phyloP scores from a whole-genome alignment of 2,329 filamentous ascomycete genomes.

The Aspergillus unguis region DNA sequence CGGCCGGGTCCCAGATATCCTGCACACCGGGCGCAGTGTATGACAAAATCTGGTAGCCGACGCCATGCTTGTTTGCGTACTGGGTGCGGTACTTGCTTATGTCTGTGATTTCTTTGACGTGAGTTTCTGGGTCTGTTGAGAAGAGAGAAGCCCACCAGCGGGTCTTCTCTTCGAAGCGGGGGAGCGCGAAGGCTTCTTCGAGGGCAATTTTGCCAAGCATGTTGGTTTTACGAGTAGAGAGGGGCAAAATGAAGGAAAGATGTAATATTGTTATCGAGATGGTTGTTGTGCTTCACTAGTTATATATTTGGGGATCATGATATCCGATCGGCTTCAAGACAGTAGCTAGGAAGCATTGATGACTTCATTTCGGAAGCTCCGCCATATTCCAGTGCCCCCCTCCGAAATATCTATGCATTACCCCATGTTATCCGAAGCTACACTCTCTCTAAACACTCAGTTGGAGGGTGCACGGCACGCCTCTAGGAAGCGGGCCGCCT shows the following conservation, averaged over 20 bases:
- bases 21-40: constrained; percentile 51
- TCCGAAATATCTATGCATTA: too few relatives aligned
- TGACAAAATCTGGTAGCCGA: constrained; percentile 48
- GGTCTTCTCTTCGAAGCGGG: constrained; percentile 57
- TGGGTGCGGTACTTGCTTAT: constrained; percentile 44
- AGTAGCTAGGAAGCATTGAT: not conserved
- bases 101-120: constrained; percentile 55
- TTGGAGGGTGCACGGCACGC: too few relatives aligned
- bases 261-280: too few relatives aligned
- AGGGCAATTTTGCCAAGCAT: constrained; percentile 62
- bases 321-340: not conserved
- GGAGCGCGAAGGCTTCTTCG: constrained; percentile 61
- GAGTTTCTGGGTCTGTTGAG: constrained; percentile 57
- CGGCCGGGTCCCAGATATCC: constrained; percentile 44
- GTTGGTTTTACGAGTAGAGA: not conserved
- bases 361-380: not conserved
- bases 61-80: constrained; percentile 45
- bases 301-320: not conserved
- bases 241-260: not conserved
- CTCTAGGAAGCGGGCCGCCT: too few relatives aligned
- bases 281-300: not conserved
- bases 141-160: constrained; percentile 62
- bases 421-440: too few relatives aligned
- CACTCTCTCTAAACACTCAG: too few relatives aligned
- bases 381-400: not conserved